Evolutionary conservation across 1,284 basidiomycete genomes (phyloP).

Genomic region (Irpex sp.): DNA sequence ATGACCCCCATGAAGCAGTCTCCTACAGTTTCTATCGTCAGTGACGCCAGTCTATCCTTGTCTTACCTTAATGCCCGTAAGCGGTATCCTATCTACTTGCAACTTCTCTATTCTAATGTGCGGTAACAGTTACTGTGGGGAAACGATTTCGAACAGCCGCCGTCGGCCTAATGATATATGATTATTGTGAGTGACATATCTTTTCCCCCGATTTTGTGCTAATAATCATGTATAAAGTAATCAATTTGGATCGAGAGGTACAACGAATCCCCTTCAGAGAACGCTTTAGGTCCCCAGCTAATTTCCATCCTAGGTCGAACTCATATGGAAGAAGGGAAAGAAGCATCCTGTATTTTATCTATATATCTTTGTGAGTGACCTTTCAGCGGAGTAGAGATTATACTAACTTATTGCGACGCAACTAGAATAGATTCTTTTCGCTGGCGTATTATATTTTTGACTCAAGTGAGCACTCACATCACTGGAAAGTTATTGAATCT

Average conservation of each 20-base stretch:
- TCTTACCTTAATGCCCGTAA: neutral
- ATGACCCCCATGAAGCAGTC: neutral
- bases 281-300: neutral
- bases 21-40: neutral
- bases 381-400: neutral
- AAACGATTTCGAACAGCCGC: slow-evolving; percentile 11
- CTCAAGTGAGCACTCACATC: slow-evolving; percentile 5
- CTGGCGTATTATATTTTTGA: slow-evolving; percentile 13
- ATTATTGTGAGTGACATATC: slow-evolving; percentile 5
- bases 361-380: slow-evolving; percentile 21
- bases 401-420: neutral
- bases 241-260: slow-evolving; percentile 10
- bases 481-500: neutral
- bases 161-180: slow-evolving; percentile 11
- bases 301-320: slow-evolving; percentile 4
- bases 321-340: slow-evolving; percentile 17
- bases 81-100: neutral
- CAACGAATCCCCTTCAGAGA: neutral
- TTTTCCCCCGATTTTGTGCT: neutral
- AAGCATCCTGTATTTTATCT: slow-evolving; percentile 19
- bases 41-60: neutral
- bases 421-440: slow-evolving; percentile 19
- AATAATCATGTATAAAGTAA: neutral
- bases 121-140: slow-evolving; percentile 4
- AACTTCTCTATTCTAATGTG: neutral